phyloP scores from a whole-genome alignment of 2,329 filamentous ascomycete genomes.

The Aspergillus quadrilineatus region DNA sequence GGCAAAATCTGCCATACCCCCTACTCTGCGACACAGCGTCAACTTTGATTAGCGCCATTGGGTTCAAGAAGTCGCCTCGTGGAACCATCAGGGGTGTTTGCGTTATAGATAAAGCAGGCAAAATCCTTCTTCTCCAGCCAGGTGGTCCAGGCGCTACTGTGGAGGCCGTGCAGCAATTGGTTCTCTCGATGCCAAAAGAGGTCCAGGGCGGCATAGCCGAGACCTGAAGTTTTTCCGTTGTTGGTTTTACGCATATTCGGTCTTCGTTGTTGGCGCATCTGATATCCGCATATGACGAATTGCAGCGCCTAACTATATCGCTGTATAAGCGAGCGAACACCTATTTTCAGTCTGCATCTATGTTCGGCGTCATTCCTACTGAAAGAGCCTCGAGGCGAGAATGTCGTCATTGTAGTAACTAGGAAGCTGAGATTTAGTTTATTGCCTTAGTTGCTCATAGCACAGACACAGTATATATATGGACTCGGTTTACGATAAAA shows the following conservation, averaged over 20 bases:
- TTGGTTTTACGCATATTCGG: too few species aligned
- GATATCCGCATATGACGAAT: too few species aligned
- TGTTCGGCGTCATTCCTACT: too few species aligned
- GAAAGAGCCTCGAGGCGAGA: too few species aligned
- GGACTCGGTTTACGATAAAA: too few species aligned
- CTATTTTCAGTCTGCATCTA: too few species aligned
- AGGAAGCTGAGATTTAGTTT: too few species aligned
- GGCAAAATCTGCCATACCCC: slow-evolving; percentile 84
- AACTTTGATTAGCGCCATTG: slow-evolving; percentile 78
- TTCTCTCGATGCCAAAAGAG: slow-evolving; percentile 42
- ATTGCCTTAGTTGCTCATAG: too few species aligned
- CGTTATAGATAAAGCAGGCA: slow-evolving; percentile 76
- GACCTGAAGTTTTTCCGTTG: background rate
- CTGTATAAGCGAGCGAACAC: too few species aligned
- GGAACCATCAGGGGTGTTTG: slow-evolving; percentile 86
- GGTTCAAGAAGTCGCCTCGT: slow-evolving; percentile 80
- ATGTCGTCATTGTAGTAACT: too few species aligned
- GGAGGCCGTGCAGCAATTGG: slow-evolving; percentile 70
- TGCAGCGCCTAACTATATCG: too few species aligned
- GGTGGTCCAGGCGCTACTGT: slow-evolving; percentile 78
- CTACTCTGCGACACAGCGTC: slow-evolving; percentile 79
- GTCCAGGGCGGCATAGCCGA: slow-evolving; percentile 21
- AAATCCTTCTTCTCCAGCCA: slow-evolving; percentile 70
- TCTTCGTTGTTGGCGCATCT: background rate
- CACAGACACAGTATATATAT: too few species aligned